These are phyloP conservation scores for Boletus holoroseus DNA, from an alignment of 1,284 basidiomycete species.

Conservation along the genomic window DNA sequence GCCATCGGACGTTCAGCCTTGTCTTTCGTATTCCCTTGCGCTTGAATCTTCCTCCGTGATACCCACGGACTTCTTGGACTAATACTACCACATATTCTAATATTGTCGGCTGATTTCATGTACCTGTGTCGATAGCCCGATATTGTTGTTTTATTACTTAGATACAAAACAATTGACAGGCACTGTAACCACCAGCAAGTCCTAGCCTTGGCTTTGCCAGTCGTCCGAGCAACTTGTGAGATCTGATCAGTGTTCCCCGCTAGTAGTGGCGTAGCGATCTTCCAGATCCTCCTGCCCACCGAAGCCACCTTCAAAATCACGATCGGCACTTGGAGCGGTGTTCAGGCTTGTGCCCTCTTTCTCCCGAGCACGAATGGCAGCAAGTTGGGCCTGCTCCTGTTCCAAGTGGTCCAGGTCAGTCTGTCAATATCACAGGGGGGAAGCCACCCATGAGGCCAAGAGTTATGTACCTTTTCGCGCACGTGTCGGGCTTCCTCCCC, in stretches of 20 bases:
- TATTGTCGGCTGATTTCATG: not conserved
- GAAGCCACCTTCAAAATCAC: slow-evolving; percentile 44
- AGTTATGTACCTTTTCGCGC: slow-evolving; percentile 18
- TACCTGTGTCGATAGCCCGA: not conserved
- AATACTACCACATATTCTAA: not conserved
- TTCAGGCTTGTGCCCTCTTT: slow-evolving; percentile 1
- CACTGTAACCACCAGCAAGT: not conserved
- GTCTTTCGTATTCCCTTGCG: not conserved
- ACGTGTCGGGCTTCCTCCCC: slow-evolving; percentile 23
- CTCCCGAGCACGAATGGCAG: slow-evolving; percentile 8
- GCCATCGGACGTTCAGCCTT: not conserved
- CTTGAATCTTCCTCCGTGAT: not conserved
- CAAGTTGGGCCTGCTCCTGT: slow-evolving; percentile 17
- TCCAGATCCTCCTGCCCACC: slow-evolving; percentile 48
- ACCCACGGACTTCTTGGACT: slow-evolving; percentile 3
- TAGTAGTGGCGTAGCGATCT: slow-evolving; percentile 46
- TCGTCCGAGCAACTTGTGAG: too few relatives aligned
- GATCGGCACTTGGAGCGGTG: slow-evolving; percentile 1
- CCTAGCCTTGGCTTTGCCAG: too few relatives aligned
- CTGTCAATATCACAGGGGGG: not conserved
- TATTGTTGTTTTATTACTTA: slow-evolving; percentile 2
- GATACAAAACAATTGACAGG: not conserved
- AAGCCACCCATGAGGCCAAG: not conserved
- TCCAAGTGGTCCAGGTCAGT: not conserved
- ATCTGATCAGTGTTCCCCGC: slow-evolving; percentile 39